phyloP scores from a whole-genome alignment of 495 filamentous ascomycete species.

The Trichocladium antarcticum region DNA sequence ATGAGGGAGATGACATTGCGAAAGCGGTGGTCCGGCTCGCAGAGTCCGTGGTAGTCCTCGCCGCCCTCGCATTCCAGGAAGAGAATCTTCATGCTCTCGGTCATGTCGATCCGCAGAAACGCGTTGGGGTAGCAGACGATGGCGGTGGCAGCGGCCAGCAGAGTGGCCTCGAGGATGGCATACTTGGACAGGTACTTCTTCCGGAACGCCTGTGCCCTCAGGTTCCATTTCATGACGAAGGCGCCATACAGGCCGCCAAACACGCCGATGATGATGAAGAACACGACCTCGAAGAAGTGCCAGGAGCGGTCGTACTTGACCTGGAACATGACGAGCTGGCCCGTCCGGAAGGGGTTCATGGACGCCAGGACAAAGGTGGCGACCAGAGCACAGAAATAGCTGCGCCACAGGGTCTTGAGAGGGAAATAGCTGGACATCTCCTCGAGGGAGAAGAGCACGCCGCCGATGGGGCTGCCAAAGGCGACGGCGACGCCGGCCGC shows the following conservation, averaged over 20 bases:
- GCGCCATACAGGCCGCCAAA: conserved; percentile 95
- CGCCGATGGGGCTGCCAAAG: conserved; percentile 94
- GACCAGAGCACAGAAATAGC: conserved; percentile 94
- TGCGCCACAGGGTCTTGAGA: conserved; percentile 94
- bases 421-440: conserved; percentile 99
- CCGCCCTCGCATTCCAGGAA: conserved; percentile 91
- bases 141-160: conserved; percentile 74
- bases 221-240: conserved; percentile 97
- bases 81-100: conserved; percentile 95
- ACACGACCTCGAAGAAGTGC: conserved; percentile 95
- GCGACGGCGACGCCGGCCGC: conserved; percentile 94
- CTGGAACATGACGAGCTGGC: conserved; percentile 99
- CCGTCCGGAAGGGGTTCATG: conserved; percentile 96
- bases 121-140: conserved; percentile 92
- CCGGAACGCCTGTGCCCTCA: conserved; percentile 79
- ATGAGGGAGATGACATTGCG: conserved; percentile 68
- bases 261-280: conserved; percentile 81
- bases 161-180: conserved; percentile 75
- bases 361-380: conserved; percentile 88
- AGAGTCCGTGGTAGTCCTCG: conserved; percentile 85
- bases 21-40: conserved; percentile 68
- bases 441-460: conserved; percentile 92
- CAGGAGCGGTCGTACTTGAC: conserved; percentile 91
- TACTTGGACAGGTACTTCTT: conserved; percentile 86
- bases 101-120: conserved; percentile 96